Evolutionary conservation across 306 rosid genomes (phyloP), one percentile per base, ranked within the genome.

Genomic region (Malus asiatica): DNA sequence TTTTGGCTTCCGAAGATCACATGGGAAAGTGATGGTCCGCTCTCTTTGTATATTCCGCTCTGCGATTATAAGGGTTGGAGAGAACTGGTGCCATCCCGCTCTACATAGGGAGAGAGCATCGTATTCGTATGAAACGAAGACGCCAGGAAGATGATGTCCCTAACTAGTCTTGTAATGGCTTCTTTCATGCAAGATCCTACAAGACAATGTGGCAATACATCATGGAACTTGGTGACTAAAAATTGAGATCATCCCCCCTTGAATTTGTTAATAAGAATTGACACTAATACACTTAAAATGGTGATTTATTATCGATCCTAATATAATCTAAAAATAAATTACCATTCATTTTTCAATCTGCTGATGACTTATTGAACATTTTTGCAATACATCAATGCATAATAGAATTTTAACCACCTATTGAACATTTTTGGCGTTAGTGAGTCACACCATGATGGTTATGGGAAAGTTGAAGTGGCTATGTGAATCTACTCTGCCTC

Each of bases 51-150:
- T 89, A 40, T 75, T 79, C 73, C 62, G 42, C 60, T 55, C 61
- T 65, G 65, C 70, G 76, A 79, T 71, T 60, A 76, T 79, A 66
- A 84, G 46, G 79, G 88, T 88, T 87, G 93, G 89, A 85, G 90
- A 86, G 66, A 83, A 73, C 90, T 86, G 84, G 74, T 71, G 76
- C 77, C 62, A 82, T 57, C 62, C 3, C 3, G 3, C 19, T 4
- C 53, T 5, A 14, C 19, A 48, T 15, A 14, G 53, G 53, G 7
- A 4, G 5, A 48, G 2, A 14, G 53, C 16, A 19, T 48, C 19
- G 53, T 5, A 48, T 48, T 48, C 19, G 53, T 5, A 48, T 48
- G 55, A 5, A 48, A 48, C 1, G 55, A 14, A 6, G 8, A 48
- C 1, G 20, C 8, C 16, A 48, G 5, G 20, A 14, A 14, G 6